Conservation (phyloP, 371 early-diverging fungal species). For the Mucor racemosus region DNA sequence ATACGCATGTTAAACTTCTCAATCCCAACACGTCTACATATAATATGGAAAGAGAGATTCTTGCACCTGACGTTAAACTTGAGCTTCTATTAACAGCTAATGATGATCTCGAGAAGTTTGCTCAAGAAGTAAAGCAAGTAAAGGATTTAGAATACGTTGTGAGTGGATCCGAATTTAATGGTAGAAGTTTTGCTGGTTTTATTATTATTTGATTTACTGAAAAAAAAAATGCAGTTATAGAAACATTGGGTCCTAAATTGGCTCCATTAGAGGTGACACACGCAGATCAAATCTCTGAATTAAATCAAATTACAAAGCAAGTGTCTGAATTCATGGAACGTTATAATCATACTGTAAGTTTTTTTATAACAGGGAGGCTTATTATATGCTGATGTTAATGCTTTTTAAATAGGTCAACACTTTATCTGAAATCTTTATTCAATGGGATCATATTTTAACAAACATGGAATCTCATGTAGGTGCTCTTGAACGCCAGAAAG, state of each 20-base stretch:
- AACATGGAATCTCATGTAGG: conserved; percentile 60
- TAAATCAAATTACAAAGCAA: conserved; percentile 46
- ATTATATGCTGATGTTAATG: not conserved
- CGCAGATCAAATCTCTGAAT: conserved; percentile 49
- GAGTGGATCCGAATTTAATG: conserved; percentile 36
- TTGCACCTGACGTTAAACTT: conserved; percentile 59
- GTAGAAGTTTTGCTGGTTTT: conserved; percentile 1
- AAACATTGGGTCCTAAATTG: conserved; percentile 50
- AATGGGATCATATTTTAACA: conserved; percentile 64
- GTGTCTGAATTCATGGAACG: conserved; percentile 55
- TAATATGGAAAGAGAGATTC: conserved; percentile 54
- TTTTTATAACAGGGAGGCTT: not conserved
- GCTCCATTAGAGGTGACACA: conserved; percentile 55
- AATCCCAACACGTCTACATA: conserved; percentile 50
- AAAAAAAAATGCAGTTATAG: conserved; percentile 37
- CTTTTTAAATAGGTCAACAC: conserved; percentile 53
- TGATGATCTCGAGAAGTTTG: conserved; percentile 58
- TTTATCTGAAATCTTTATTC: conserved; percentile 65
- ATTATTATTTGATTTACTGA: not conserved
- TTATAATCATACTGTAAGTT: conserved; percentile 57
- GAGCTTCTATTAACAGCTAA: conserved; percentile 61
- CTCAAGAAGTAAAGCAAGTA: conserved; percentile 59
- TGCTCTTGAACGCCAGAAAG: conserved; percentile 48
- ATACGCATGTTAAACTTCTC: conserved; percentile 48
- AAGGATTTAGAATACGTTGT: conserved; percentile 58